phyloP scores from a whole-genome alignment of 2,329 filamentous ascomycete species.

The Hymenoscyphus albidus region DNA sequence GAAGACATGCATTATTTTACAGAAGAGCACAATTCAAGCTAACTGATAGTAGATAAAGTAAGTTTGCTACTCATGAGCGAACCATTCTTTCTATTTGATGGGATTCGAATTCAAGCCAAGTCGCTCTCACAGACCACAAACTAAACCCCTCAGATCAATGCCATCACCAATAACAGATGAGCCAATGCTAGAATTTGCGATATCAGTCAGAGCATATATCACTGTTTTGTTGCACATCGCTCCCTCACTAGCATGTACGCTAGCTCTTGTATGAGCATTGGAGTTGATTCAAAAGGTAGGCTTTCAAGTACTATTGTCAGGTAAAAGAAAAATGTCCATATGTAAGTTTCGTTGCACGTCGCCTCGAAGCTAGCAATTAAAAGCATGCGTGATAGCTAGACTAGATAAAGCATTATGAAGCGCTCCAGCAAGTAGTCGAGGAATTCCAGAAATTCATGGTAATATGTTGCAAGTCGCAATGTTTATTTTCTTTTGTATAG shows the following conservation, averaged over 20 bases:
- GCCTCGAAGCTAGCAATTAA: not conserved
- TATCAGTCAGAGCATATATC: not conserved
- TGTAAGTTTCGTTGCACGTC: not conserved
- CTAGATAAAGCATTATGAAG: not conserved
- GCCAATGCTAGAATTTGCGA: not conserved
- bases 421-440: not conserved
- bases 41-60: too few relatives aligned
- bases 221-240: not conserved
- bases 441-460: not conserved
- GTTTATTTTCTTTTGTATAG: not conserved
- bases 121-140: not conserved
- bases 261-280: not conserved
- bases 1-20: too few relatives aligned
- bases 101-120: not conserved
- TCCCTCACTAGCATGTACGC: not conserved
- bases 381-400: not conserved
- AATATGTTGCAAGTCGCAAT: not conserved
- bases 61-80: too few relatives aligned
- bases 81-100: not conserved
- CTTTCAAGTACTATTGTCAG: not conserved
- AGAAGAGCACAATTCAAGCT: too few relatives aligned
- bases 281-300: not conserved
- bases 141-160: not conserved
- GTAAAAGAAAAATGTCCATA: not conserved
- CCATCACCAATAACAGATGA: not conserved